Percentiles rank a stretch among this genome's conserved stretches.
phyloP scores from a whole-genome alignment of 768 basidiomycete genomes.

The Lyophyllum atratum region DNA sequence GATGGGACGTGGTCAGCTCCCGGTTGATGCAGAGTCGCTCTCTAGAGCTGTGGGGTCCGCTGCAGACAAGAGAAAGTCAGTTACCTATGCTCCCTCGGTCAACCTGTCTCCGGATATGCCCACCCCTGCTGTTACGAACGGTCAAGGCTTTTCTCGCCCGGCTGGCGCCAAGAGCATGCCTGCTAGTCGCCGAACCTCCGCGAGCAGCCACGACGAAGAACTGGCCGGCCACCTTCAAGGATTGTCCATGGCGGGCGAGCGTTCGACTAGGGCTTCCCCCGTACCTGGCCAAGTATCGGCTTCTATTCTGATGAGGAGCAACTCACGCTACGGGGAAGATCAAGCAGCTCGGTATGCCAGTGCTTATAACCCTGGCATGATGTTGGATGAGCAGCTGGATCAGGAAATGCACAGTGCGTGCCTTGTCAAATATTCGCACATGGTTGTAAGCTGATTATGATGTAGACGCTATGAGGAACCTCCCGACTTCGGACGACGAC shows the following conservation, averaged over 20 bases:
- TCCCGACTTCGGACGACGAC: constrained; percentile 88
- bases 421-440: not conserved
- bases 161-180: constrained; percentile 92
- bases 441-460: constrained; percentile 14
- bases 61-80: constrained; percentile 84
- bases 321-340: constrained; percentile 55
- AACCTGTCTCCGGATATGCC: constrained; percentile 71
- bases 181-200: constrained; percentile 85
- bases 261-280: constrained; percentile 57
- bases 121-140: constrained; percentile 42
- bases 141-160: constrained; percentile 59
- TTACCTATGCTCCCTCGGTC: constrained; percentile 80
- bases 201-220: constrained; percentile 85
- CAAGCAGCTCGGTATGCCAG: constrained; percentile 62
- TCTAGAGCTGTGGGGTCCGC: constrained; percentile 69
- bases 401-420: constrained; percentile 91
- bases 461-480: constrained; percentile 83
- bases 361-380: constrained; percentile 81
- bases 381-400: constrained; percentile 92
- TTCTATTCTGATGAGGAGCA: constrained; percentile 53
- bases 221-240: constrained; percentile 75
- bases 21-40: constrained; percentile 62
- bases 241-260: constrained; percentile 67
- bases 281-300: constrained; percentile 52
- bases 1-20: constrained; percentile 46